Evolutionary conservation across 352 stramenopile genomes (phyloP).

Genomic region (Globisporangium recalcitrans): DNA sequence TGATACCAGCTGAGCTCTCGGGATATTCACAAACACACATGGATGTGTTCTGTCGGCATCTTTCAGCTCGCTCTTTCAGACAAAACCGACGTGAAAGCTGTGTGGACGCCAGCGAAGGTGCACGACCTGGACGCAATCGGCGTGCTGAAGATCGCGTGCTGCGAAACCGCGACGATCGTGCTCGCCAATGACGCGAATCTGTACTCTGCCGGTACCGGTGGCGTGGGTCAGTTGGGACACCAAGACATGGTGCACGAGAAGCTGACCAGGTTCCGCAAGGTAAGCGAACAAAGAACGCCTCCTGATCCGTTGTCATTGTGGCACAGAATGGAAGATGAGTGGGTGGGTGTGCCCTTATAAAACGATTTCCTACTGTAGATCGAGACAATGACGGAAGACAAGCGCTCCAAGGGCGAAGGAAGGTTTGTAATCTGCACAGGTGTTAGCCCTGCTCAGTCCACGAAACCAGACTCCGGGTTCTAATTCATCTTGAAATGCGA

Average conservation of each 20-base stretch:
- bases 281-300: constrained; percentile 12
- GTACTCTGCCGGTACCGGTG: constrained; percentile 70
- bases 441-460: not conserved
- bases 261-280: constrained; percentile 69
- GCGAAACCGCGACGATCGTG: constrained; percentile 55
- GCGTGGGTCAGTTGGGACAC: constrained; percentile 57
- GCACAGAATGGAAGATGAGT: not conserved
- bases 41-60: constrained; percentile 1
- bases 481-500: constrained; percentile 6
- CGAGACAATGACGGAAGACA: constrained; percentile 63
- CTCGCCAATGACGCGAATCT: constrained; percentile 69
- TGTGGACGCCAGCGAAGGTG: constrained; percentile 59
- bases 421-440: constrained; percentile 23
- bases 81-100: constrained; percentile 32
- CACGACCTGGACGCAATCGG: constrained; percentile 54
- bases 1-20: not conserved
- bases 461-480: not conserved
- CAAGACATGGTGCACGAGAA: constrained; percentile 78
- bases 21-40: not conserved
- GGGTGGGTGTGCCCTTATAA: not conserved
- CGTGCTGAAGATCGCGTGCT: constrained; percentile 56
- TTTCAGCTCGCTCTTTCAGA: constrained; percentile 46
- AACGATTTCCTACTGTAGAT: constrained; percentile 24
- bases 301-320: not conserved
- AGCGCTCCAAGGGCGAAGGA: constrained; percentile 72